Percentiles rank a stretch among this genome's conserved stretches.
Evolutionary conservation across 2,329 filamentous ascomycete genomes (phyloP).

Genomic region (Fusarium pilosicola): DNA sequence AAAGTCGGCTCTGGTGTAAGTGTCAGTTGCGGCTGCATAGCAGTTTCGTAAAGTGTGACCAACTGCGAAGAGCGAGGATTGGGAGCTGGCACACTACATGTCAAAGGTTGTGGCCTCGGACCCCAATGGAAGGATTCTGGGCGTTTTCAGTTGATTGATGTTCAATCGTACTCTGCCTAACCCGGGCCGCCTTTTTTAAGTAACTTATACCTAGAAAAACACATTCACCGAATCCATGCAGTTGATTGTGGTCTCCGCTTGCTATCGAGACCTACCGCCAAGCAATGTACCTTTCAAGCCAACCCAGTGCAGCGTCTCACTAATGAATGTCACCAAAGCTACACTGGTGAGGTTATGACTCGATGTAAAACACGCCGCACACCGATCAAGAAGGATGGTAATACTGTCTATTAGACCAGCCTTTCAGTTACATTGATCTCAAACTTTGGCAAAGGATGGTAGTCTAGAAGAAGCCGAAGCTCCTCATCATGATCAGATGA

Average conservation of each 20-base stretch:
- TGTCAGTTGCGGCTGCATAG: neutral
- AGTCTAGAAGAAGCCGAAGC: conserved; percentile 23
- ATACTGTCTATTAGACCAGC: neutral
- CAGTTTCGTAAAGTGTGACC: conserved; percentile 1
- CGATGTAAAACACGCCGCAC: neutral
- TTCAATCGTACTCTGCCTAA: neutral
- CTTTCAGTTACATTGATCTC: neutral
- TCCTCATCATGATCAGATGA: neutral
- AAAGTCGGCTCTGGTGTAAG: neutral
- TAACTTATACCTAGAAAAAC: neutral
- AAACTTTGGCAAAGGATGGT: neutral
- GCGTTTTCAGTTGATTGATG: neutral
- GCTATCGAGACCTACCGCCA: neutral
- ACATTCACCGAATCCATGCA: neutral
- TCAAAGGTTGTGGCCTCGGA: neutral
- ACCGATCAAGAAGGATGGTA: neutral
- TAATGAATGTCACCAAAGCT: neutral
- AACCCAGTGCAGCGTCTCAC: neutral
- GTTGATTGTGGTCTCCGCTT: neutral
- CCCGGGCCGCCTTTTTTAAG: neutral
- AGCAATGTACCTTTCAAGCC: neutral
- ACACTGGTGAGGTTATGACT: neutral
- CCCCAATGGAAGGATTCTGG: neutral
- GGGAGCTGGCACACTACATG: neutral
- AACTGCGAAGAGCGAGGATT: neutral